Conservation (phyloP, 2,329 filamentous ascomycete species). For the Juglanconis sp. region DNA sequence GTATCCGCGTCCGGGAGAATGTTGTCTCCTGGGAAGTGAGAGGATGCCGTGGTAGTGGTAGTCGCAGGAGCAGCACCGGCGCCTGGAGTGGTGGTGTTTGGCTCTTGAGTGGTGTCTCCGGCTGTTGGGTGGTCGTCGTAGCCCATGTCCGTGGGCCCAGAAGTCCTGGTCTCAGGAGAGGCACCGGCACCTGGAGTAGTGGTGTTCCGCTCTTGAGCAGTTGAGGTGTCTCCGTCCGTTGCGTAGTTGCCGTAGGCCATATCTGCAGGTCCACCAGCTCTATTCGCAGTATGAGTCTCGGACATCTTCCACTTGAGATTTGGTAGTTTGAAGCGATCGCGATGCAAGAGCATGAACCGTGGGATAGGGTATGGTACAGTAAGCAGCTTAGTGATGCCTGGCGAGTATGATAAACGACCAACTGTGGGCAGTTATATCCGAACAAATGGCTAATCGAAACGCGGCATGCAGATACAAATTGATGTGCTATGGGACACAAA, state of each 20-base stretch:
- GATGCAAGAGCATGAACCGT: neutral
- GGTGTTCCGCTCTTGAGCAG: neutral
- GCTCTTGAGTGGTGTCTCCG: no score
- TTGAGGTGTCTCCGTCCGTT: neutral
- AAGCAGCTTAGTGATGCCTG: neutral
- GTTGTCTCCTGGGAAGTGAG: neutral
- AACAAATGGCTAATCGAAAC: neutral
- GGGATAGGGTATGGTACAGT: neutral
- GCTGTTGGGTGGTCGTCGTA: no score
- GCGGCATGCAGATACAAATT: no score
- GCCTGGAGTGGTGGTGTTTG: no score
- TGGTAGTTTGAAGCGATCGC: neutral
- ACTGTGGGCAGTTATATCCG: neutral
- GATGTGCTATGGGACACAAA: neutral
- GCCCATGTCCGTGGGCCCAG: no score
- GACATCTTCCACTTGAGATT: neutral
- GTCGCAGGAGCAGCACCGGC: neutral
- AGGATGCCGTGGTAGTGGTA: neutral
- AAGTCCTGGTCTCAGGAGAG: no score
- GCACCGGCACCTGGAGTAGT: neutral
- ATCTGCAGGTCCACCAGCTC: neutral
- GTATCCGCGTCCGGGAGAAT: slow-evolving; percentile 7
- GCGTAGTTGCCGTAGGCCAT: neutral
- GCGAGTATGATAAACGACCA: neutral
- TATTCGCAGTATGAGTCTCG: neutral